Base-by-base conservation (phyloP, 805 yeast species). In the Ogataea nonfermentans region DNA sequence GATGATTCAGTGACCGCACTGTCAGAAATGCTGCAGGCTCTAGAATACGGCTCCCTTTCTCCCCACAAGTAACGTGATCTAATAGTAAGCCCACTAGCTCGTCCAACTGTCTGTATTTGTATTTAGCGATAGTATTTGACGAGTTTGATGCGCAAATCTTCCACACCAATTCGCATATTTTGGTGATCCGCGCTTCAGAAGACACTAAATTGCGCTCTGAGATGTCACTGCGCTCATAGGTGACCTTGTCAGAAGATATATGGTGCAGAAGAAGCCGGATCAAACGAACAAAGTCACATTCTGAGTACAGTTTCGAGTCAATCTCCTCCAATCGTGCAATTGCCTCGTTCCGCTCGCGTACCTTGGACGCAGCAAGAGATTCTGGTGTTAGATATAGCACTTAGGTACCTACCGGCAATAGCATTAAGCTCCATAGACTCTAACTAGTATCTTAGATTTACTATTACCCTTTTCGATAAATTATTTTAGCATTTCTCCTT, bases 281-380 rank as follows among this genome's bases (percentile, higher is more conserved):
- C 24, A 57, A 25, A 8, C 31, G 24, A 1, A 50, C 12, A 9
- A 19, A 19, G 22, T 19, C 22, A 8, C 22, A 19, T 19, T 19
- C 8, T 8, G 22, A 5, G 22, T 19, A 19, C 22, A 19, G 8
- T 8, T 8, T 19, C 22, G 22, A 19, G 22, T 55, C 49, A 20
- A 59, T 42, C 13, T 60, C 61, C 9, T 67, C 67, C 19, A 76
- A 48, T 19, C 56, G 62, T 14, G 56, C 55, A 7, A 81, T 51
- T 0, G 75, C 83, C 33, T 72, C 77, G 46, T 65, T 75, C 26
- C 86, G 61, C 10, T 78, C 84, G 45, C 71, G 73, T 23, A 76
- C 61, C 50, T 73, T 79, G 3, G 69, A 44, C 1, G 86, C 80
- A 16, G 62, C 62, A 27, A 80, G 60, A 9, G 53, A 49, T 6